Evolutionary conservation across 1,284 basidiomycete genomes (phyloP).

Genomic region (Afroboletus lepidellus): DNA sequence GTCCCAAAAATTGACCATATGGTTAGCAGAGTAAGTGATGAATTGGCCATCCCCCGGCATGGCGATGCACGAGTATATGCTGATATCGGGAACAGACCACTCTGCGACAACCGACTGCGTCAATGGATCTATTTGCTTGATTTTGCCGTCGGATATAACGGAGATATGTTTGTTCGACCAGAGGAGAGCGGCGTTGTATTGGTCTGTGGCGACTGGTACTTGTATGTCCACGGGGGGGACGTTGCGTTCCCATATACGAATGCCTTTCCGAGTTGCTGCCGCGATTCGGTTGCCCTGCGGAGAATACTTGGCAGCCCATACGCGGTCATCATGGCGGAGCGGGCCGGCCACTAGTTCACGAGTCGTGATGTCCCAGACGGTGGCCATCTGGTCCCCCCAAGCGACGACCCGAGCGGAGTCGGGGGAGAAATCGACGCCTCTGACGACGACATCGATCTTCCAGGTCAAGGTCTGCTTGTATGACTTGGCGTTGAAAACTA

Average conservation of each 20-base stretch:
- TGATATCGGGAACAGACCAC: not conserved
- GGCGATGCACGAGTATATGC: not conserved
- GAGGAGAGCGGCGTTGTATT: not conserved
- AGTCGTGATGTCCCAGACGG: not conserved
- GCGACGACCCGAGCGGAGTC: not conserved
- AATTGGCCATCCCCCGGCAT: not conserved
- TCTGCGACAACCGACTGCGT: not conserved
- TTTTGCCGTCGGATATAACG: not conserved
- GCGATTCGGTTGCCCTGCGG: not conserved
- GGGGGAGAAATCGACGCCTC: not conserved
- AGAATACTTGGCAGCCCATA: not conserved
- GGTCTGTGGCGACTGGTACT: not conserved
- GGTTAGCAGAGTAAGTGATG: not conserved
- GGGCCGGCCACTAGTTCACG: not conserved
- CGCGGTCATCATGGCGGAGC: not conserved
- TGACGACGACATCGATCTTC: constrained; percentile 1
- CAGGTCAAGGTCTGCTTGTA: not conserved
- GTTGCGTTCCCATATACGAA: not conserved
- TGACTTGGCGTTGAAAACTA: not conserved
- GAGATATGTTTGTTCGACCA: not conserved
- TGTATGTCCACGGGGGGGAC: not conserved
- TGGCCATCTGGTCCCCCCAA: not conserved
- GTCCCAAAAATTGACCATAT: not conserved
- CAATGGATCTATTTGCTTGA: not conserved
- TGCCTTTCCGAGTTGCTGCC: not conserved